phyloP scores from a whole-genome alignment of 2,329 filamentous ascomycete genomes.

The Beauveria rudraprayagi region DNA sequence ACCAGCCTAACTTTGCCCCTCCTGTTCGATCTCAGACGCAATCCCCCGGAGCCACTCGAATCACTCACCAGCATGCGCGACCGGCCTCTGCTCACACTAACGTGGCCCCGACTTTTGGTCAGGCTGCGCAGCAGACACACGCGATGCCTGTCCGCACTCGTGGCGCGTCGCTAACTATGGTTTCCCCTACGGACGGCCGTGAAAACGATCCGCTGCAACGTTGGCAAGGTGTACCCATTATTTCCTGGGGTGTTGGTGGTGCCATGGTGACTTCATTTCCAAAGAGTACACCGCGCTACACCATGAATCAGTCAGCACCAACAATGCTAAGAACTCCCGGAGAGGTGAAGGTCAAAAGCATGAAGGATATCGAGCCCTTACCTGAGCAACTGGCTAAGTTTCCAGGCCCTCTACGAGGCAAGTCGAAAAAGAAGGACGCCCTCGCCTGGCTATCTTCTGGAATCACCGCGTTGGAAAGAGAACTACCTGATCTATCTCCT shows the following conservation, averaged over 20 bases:
- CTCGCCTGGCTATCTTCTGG: slow-evolving; percentile 69
- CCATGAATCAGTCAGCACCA: slow-evolving; percentile 61
- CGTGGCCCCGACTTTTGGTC: slow-evolving; percentile 26
- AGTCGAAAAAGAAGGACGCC: slow-evolving; percentile 93
- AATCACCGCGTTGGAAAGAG: slow-evolving; percentile 65
- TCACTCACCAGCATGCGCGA: slow-evolving; percentile 31
- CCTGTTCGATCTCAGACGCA: slow-evolving; percentile 55
- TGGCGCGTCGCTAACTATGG: slow-evolving; percentile 45
- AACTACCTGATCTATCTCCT: slow-evolving; percentile 40
- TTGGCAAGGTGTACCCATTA: slow-evolving; percentile 84
- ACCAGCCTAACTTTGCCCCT: slow-evolving; percentile 38
- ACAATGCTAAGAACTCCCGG: slow-evolving; percentile 77
- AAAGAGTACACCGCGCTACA: slow-evolving; percentile 79
- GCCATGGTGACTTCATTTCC: slow-evolving; percentile 79
- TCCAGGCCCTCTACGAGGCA: slow-evolving; percentile 80
- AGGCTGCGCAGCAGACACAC: slow-evolving; percentile 17
- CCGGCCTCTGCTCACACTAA: slow-evolving; percentile 45
- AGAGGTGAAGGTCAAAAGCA: slow-evolving; percentile 67
- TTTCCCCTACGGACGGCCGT: slow-evolving; percentile 56
- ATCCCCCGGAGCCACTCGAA: slow-evolving; percentile 45
- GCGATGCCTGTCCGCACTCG: slow-evolving; percentile 20
- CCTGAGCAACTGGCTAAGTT: slow-evolving; percentile 70
- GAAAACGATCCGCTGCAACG: slow-evolving; percentile 72
- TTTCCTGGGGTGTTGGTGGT: slow-evolving; percentile 84
- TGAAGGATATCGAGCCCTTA: slow-evolving; percentile 65